phyloP scores from a whole-genome alignment of 805 yeast genomes.

The Starmerella gropengiesseri region DNA sequence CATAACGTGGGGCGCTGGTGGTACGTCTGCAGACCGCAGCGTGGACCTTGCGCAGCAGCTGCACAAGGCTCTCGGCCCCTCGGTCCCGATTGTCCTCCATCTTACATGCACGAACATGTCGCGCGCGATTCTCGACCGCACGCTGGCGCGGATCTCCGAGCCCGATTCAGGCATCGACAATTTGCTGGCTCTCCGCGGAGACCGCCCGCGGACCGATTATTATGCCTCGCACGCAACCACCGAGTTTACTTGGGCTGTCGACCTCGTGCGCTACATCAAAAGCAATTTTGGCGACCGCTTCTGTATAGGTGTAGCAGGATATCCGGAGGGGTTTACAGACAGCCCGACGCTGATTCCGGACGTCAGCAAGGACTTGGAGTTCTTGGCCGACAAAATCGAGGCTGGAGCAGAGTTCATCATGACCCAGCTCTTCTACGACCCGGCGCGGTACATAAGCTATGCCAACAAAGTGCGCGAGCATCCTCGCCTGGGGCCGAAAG shows the following conservation, averaged over 20 bases:
- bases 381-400: constrained; percentile 65
- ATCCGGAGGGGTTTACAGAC: constrained; percentile 95
- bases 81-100: constrained; percentile 86
- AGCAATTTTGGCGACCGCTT: constrained; percentile 64
- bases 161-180: constrained; percentile 71
- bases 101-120: constrained; percentile 93
- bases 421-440: constrained; percentile 86
- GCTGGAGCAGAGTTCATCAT: constrained; percentile 95
- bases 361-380: constrained; percentile 62
- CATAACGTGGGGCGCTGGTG: constrained; percentile 99
- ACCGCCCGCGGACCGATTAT: constrained; percentile 72
- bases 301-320: constrained; percentile 94
- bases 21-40: constrained; percentile 80
- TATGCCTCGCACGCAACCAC: constrained; percentile 27
- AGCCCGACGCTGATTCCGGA: constrained; percentile 64
- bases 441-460: constrained; percentile 70
- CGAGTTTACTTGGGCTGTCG: constrained; percentile 47
- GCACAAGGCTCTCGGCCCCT: constrained; percentile 47
- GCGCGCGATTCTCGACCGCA: constrained; percentile 61
- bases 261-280: constrained; percentile 69
- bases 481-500: constrained; percentile 46
- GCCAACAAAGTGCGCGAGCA: constrained; percentile 48
- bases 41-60: constrained; percentile 71
- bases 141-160: constrained; percentile 48
- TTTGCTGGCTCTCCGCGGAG: constrained; percentile 89